Evolutionary conservation across 495 filamentous ascomycete genomes (phyloP), one percentile per base, ranked within the genome.

Genomic region (Platismatia glauca): DNA sequence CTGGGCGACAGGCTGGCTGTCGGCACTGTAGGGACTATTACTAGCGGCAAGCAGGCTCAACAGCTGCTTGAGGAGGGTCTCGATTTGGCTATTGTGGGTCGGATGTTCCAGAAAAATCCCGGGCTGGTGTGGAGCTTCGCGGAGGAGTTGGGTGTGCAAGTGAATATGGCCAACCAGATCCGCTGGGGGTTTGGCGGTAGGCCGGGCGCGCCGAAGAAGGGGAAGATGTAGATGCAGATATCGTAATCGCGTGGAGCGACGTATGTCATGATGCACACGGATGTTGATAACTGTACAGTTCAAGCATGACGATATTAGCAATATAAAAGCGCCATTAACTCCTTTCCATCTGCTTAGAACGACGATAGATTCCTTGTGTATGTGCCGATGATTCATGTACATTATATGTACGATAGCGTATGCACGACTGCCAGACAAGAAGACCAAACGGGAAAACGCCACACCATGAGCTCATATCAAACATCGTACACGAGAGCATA

Each of bases 51-150:
- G 39, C 73, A 81, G 64, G 86, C 86, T 6, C 77, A 86, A 39
- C 62, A 76, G 35, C 48, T 79, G 53, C 64, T 88, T 12, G 78
- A 85, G 61, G 77, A 79, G 6, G 77, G 75, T 0, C 65, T 88
- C 12, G 88, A 90, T 71, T 69, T 86, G 11, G 77, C 82, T 9
- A 72, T 86, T 46, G 79, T 81, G 8, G 88, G 88, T 1, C 73
- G 88, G 9, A 77, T 77, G 59, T 91, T 89, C 71, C 83, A 86
- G 71, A 86, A 86, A 74, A 84, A 89, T 65, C 85, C 87, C 0
- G 79, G 82, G 7, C 64, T 89, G 44, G 85, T 87, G 52, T 88
- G 87, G 81, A 68, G 74, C 0, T 89, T 80, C 76, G 88, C 86
- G 0, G 83, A 89, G 66, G 86, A 90, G 55, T 66, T 90, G 52